Evolutionary conservation across 345 rosid species (phyloP), one percentile per base, ranked within the genome.

Genomic region (Zanthoxylum bungeanum): DNA sequence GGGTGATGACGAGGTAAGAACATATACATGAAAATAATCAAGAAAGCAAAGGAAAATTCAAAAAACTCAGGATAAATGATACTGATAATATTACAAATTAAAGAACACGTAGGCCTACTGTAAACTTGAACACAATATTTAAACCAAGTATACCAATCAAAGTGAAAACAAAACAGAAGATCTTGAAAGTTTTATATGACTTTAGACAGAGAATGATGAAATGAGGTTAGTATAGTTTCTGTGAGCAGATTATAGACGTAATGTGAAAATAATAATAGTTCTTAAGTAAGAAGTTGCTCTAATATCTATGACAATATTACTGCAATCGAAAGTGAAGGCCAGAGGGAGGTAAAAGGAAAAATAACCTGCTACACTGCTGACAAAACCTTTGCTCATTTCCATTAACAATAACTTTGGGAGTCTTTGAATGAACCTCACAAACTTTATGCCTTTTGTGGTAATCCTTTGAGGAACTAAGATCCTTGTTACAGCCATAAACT

Each of bases 321-420:
- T 56, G 21, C 1, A 44, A 46, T 4, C 14, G 59, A 60, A 33
- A 34, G 36, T 61, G 27, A 61, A 71, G 12, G 59, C 34, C 16
- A 36, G n/a, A 47, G n/a, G 50, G 36, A 42, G 60, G 11, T 60
- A 36, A 47, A 14, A 51, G 4, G 55, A 55, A 22, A 37, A 53
- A 55, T 39, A 68, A 86, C 90, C 87, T 82, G 81, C 90, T 86
- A 60, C 90, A 86, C 61, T 86, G 90, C 76, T 86, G 90, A 75
- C 90, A 86, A 80, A 86, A 86, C 65, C 90, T 82, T 79, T 86
- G 83, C 34, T 86, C 84, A 10, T 76, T 53, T 44, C 87, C 90
- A 30, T 84, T 84, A 11, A 86, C 90, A 16, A 86, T 75, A 34
- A 84, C 90, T 75, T 69, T 84, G 24, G 88, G 57, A 12, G 90